These are phyloP conservation scores for Podospora fimiseda DNA, from an alignment of 495 filamentous ascomycete genomes.

Conservation along the genomic window DNA sequence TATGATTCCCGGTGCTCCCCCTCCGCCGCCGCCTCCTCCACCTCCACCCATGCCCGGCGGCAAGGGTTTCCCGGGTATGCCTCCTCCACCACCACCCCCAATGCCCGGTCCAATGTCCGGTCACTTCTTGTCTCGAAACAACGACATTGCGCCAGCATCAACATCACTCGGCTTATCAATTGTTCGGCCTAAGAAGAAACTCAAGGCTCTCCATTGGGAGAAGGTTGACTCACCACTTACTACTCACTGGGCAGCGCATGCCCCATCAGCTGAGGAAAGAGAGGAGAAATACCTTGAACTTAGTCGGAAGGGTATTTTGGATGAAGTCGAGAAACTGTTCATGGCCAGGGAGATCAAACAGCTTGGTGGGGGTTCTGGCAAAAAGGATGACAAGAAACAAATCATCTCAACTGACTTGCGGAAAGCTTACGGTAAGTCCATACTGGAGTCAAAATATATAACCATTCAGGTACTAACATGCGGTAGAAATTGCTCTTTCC, in stretches of 20 bases:
- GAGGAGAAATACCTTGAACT: conserved; percentile 95
- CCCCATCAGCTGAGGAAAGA: conserved; percentile 71
- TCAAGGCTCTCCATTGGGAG: conserved; percentile 98
- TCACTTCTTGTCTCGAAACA: conserved; percentile 47
- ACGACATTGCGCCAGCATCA: conserved; percentile 20
- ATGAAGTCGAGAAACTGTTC: conserved; percentile 96
- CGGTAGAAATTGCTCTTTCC: conserved; percentile 73
- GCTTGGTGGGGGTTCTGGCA: conserved; percentile 54
- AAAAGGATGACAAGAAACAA: conserved; percentile 93
- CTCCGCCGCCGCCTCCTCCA: conserved; percentile 46
- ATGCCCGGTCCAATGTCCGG: conserved; percentile 53
- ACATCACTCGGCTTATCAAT: conserved; percentile 55
- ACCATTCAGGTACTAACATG: conserved; percentile 16
- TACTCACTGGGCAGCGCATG: conserved; percentile 89
- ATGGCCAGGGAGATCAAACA: conserved; percentile 95
- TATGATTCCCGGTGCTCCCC: conserved; percentile 32
- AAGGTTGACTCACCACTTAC: conserved; percentile 92
- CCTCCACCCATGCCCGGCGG: conserved; percentile 36
- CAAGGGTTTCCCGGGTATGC: conserved; percentile 31
- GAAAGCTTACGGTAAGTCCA: conserved; percentile 67
- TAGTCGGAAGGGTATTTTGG: conserved; percentile 85
- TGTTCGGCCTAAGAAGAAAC: conserved; percentile 93
- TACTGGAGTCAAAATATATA: background rate
- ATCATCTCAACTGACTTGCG: conserved; percentile 88
- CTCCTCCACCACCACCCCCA: conserved; percentile 48